Base-by-base conservation (phyloP, 2,329 filamentous ascomycete genomes). In the Fonsecaea erecta region DNA sequence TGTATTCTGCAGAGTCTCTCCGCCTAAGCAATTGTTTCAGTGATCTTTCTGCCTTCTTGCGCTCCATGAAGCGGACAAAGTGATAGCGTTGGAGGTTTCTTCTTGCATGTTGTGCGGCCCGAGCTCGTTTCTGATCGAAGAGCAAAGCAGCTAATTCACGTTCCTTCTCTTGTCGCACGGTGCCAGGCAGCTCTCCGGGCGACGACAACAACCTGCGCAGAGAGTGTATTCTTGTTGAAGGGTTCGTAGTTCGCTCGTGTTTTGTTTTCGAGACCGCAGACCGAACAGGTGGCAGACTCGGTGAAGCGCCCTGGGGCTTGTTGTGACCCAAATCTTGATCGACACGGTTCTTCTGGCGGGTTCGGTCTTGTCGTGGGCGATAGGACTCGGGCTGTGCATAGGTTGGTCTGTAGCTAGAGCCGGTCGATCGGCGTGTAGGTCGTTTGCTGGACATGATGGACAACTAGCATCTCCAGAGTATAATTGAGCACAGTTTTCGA, bases 31-130 rank as follows among this genome's bases (percentile, higher is more conserved):
- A 59, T 51, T 63, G 63, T 73, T 83, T 84, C 60, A 84, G 73
- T 60, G 77, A 76, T 64, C 82, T 75, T 52, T 78, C 78, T 21
- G 81, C 82, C 70, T 83, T 85, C 70, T 83, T 79, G 21, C 70
- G 66, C 63, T 73, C 86, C 67, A 89, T 82, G 73, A 89, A 89
- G n/a, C 86, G 77, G n/a, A 88, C 82, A 76, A 87, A 88, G 73
- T 89, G 86, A 73, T 88, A 89, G 72, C 82, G 84, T 64, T 80
- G 80, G 65, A 88, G 87, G 78, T 87, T 83, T 65, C 84, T 82
- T 54, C 79, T 80, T 69, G 81, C 79, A 70, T 82, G 77, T 70
- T 84, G 80, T 60, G 83, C 81, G 26, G 75, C 74, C 62, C 81
- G 78, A 62, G 81, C 79, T 26, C 82, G 79, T 16, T 77, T 78